These are phyloP conservation scores for Pestalotiopsis sp. DNA, from an alignment of 2,329 filamentous ascomycete species.

Conservation along the genomic window DNA sequence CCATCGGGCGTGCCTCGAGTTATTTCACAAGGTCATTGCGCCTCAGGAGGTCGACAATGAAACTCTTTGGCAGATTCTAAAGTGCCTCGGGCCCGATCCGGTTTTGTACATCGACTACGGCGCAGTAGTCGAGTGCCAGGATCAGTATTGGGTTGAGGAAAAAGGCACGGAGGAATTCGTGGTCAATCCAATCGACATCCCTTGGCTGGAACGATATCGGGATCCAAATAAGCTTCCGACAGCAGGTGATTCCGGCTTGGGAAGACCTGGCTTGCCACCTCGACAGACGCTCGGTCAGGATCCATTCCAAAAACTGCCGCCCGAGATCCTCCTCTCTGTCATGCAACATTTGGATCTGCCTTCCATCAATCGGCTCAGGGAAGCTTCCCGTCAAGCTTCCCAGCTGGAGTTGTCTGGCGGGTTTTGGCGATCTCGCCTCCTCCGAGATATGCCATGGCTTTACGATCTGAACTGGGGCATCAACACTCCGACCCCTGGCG, in stretches of 20 bases:
- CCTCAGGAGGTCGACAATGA: background rate
- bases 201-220: background rate
- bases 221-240: background rate
- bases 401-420: background rate
- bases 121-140: background rate
- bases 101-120: background rate
- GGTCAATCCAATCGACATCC: background rate
- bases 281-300: background rate
- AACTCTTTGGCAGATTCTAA: background rate
- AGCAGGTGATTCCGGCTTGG: background rate
- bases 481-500: no score
- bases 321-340: background rate
- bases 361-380: background rate
- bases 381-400: background rate
- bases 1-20: background rate
- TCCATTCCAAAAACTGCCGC: background rate
- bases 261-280: background rate
- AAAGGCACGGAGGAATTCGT: background rate
- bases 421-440: background rate
- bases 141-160: background rate
- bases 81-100: background rate
- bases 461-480: background rate
- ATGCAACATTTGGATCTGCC: background rate
- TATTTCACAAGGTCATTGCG: background rate
- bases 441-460: conserved; percentile 1